phyloP scores from a whole-genome alignment of 805 yeast species.

The Cyberlindnera veronae region DNA sequence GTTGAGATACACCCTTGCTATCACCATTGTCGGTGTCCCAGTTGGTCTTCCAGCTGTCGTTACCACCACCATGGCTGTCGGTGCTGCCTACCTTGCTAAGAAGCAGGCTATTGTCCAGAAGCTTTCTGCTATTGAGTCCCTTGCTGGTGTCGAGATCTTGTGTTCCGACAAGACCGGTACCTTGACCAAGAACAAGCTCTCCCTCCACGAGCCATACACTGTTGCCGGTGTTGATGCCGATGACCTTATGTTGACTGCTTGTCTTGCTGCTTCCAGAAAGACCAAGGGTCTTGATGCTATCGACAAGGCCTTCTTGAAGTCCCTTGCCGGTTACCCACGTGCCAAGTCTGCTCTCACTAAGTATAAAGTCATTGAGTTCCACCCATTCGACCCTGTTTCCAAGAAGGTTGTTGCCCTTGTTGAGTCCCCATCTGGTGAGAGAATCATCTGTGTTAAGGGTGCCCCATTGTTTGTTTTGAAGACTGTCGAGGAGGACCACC shows the following conservation, averaged over 20 bases:
- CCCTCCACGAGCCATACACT: constrained; percentile 95
- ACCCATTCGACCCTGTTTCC: constrained; percentile 96
- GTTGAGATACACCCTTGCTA: constrained; percentile 89
- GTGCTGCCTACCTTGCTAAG: constrained; percentile 98
- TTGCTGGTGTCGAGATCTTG: constrained; percentile 96
- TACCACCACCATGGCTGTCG: constrained; percentile 99
- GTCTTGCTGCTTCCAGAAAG: constrained; percentile 97
- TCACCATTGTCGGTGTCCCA: constrained; percentile 97
- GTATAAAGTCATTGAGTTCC: constrained; percentile 93
- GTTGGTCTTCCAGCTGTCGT: constrained; percentile 98
- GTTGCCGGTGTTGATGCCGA: constrained; percentile 96
- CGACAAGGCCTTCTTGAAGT: constrained; percentile 93
- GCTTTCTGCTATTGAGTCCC: constrained; percentile 92
- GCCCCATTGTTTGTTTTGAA: constrained; percentile 95
- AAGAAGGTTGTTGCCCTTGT: constrained; percentile 94
- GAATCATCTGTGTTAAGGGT: constrained; percentile 95
- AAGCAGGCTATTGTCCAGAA: constrained; percentile 97
- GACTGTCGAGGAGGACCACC: constrained; percentile 96
- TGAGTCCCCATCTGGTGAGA: constrained; percentile 94
- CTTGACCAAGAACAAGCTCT: constrained; percentile 93
- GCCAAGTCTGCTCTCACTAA: constrained; percentile 90
- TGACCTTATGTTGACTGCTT: constrained; percentile 94
- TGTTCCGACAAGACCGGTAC: constrained; percentile 99
- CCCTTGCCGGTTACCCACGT: constrained; percentile 83
- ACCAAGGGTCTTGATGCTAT: constrained; percentile 97